These are phyloP conservation scores for Calonectria hawksworthii DNA, from an alignment of 2,329 filamentous ascomycete genomes.

Conservation along the genomic window DNA sequence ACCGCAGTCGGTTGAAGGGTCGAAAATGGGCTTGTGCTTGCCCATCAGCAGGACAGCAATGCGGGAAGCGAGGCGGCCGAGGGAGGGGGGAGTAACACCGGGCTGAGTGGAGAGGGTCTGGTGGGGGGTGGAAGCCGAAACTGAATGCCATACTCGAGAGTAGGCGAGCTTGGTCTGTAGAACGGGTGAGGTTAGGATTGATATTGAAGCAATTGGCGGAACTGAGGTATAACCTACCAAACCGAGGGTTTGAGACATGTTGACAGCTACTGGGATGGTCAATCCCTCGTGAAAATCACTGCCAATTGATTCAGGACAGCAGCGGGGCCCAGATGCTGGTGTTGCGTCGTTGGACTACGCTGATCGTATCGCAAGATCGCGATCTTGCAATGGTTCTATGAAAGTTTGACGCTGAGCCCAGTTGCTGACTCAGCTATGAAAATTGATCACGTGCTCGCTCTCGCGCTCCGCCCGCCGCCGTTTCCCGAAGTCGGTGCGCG, in stretches of 20 bases:
- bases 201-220: slow-evolving; percentile 18
- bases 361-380: slow-evolving; percentile 39
- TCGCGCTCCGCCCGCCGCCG: not conserved
- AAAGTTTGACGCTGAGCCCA: slow-evolving; percentile 48
- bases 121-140: slow-evolving; percentile 79
- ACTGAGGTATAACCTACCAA: slow-evolving; percentile 65
- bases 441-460: slow-evolving; percentile 37
- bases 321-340: slow-evolving; percentile 26
- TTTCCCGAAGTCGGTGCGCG: slow-evolving; percentile 40
- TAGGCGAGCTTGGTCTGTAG: slow-evolving; percentile 93
- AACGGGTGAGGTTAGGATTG: slow-evolving; percentile 29
- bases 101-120: slow-evolving; percentile 70
- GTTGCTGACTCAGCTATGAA: slow-evolving; percentile 42
- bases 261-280: slow-evolving; percentile 45
- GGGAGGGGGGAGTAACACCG: slow-evolving; percentile 77
- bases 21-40: slow-evolving; percentile 98
- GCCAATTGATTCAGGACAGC: slow-evolving; percentile 30
- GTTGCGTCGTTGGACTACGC: slow-evolving; percentile 34
- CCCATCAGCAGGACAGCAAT: slow-evolving; percentile 94
- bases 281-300: slow-evolving; percentile 33
- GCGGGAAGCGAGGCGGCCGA: slow-evolving; percentile 88
- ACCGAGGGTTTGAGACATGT: slow-evolving; percentile 85
- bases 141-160: slow-evolving; percentile 92
- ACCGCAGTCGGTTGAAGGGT: slow-evolving; percentile 97
- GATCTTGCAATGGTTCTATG: slow-evolving; percentile 30